Evolutionary conservation across 768 basidiomycete species (phyloP), one percentile per base, ranked within the genome.

Genomic region (Lactifluus echinatus): DNA sequence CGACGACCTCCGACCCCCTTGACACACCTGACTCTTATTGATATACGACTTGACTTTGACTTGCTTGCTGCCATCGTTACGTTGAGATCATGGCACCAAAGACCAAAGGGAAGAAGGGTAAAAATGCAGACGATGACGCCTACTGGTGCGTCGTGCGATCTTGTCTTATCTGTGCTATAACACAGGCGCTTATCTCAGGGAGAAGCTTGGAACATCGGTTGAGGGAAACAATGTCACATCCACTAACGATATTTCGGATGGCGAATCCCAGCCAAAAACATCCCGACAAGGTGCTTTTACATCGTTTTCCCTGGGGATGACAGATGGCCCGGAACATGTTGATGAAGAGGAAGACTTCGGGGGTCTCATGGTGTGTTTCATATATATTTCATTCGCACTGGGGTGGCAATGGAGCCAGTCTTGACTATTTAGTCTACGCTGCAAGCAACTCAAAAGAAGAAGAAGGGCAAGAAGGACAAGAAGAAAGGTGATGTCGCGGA

Each of bases 71-170:
- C 36, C 36, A 17, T 24, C n/a, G 47, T 44, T 31, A 36, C 39
- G 19, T 49, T n/a, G 28, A 51, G 1, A 45, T 23, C 28, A 81
- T 82, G 80, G 74, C 84, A 31, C 83, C 84, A 28, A 85, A 85
- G 69, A 79, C 76, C 68, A 91, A 91, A 68, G 92, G 86, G 62
- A 95, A 94, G 76, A 94, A 93, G 66, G 82, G 78, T 29, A 93
- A 93, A 74, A 86, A 83, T 65, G 76, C 75, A 43, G 83, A 86
- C 64, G 91, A 94, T 62, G 89, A 91, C 65, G 84, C 80, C 37
- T 88, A 79, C 73, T 95, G 92, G 92, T 90, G 48, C 33, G 75
- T 57, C 14, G 33, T 17, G 36, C 46, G 44, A 49, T 50, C 42
- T 26, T 37, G 23, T 28, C 29, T 39, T 47, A 39, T 42, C 42